Evolutionary conservation across 176 grass and related monocot species (phyloP), one percentile per base, ranked within the genome.

Genomic region (Ananas comosus): DNA sequence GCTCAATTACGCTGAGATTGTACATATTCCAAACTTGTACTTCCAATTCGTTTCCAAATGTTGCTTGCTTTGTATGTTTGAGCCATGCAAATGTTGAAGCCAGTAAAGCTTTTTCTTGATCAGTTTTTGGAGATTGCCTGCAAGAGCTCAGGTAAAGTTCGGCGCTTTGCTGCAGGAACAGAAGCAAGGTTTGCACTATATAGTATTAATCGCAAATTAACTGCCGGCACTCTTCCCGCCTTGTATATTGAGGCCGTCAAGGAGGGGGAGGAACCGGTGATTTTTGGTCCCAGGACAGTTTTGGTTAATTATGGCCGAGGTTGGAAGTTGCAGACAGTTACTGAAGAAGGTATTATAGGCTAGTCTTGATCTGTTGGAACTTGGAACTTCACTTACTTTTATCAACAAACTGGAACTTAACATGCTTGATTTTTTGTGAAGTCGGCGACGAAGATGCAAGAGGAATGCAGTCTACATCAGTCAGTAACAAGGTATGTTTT

Each of bases 61-160:
- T 27, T 27, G 25, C 25, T 27, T 27, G 25, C 25, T 27, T 42
- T 6, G 33, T 42, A 6, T 42, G 33, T 6, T 42, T 6, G 33
- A 6, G 33, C 4, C 4, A 42, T 42, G 33, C 33, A 42, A 42
- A 42, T 42, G 4, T 6, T 42, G 5, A 59, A 59, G 56, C 16
- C 19, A 1, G 16, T 11, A 18, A 2, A 18, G 19, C 53, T 76
- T 54, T n/a, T 68, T 67, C 63, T 50, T 6, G 5, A 23, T 64
- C 81, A 97, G 89, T 92, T 92, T 74, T 14, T 97, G 58, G 94
- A 97, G 86, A 86, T 97, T 53, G 74, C 66, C 49, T 97, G 86
- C 89, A 72, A 72, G 74, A 90, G 70, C 78, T 85, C 86, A 51
- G 79, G 89, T 81, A 79, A 83, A 72, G 78, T 90, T n/a, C 79